A percentile compares a stretch with the other conserved stretches of the same genome.
phyloP scores from a whole-genome alignment of 495 filamentous ascomycete species.

The Penicillium mononematosum region DNA sequence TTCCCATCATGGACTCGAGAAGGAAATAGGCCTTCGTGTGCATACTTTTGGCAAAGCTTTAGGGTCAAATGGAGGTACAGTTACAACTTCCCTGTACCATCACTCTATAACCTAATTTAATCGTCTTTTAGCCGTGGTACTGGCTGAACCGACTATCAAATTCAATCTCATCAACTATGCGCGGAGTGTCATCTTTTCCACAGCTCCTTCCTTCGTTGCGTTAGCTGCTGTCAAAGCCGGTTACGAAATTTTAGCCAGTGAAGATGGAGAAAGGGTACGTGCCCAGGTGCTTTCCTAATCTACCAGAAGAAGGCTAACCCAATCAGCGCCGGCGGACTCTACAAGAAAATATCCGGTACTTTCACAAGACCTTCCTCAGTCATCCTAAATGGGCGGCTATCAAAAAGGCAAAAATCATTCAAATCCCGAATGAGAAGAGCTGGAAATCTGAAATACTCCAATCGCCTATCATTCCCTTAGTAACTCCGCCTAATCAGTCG shows the following conservation, averaged over 20 bases:
- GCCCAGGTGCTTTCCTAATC: background rate
- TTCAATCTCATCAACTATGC: slow-evolving; percentile 34
- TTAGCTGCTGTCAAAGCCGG: slow-evolving; percentile 34
- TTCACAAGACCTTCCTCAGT: background rate
- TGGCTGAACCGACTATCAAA: slow-evolving; percentile 16
- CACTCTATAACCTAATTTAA: background rate
- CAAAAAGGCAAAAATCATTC: background rate
- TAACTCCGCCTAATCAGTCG: background rate
- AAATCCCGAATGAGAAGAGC: no score
- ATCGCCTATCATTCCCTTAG: background rate
- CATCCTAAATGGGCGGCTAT: background rate
- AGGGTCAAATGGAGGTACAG: slow-evolving; percentile 58
- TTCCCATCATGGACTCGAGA: slow-evolving; percentile 55
- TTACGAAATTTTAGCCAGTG: slow-evolving; percentile 29
- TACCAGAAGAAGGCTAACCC: background rate
- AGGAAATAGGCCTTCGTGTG: slow-evolving; percentile 40
- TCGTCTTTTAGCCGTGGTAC: slow-evolving; percentile 29
- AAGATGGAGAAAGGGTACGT: background rate
- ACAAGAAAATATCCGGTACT: background rate
- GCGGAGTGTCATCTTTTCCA: slow-evolving; percentile 34
- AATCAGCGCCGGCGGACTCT: background rate
- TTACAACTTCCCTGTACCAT: no score
- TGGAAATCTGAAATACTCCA: background rate
- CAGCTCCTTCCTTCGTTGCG: slow-evolving; percentile 33
- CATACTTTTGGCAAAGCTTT: slow-evolving; percentile 70